These are phyloP conservation scores for Colletotrichum tofieldiae DNA, from an alignment of 2,329 filamentous ascomycete genomes.

Conservation along the genomic window DNA sequence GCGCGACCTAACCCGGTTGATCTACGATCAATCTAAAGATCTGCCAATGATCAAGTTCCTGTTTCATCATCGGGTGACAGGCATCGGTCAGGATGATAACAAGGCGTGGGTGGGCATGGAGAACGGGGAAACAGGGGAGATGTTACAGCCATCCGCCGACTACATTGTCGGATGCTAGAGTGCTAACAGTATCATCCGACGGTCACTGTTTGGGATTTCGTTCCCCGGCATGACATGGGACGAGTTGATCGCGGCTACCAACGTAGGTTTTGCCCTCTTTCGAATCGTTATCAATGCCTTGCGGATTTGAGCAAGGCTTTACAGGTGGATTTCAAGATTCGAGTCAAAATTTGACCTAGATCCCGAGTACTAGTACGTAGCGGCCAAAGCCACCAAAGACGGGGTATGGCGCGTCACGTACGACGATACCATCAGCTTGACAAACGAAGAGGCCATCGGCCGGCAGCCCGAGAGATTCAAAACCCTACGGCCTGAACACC, in stretches of 20 bases:
- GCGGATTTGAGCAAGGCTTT: not conserved
- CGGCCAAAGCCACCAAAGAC: conserved; percentile 70
- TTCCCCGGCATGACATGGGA: conserved; percentile 74
- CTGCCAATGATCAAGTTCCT: conserved; percentile 54
- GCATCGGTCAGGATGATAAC: conserved; percentile 61
- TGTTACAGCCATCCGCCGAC: conserved; percentile 59
- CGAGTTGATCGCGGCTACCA: conserved; percentile 73
- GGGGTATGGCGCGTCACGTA: conserved; percentile 76
- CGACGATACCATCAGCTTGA: conserved; percentile 69
- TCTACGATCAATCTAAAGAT: conserved; percentile 56
- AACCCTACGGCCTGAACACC: conserved; percentile 70
- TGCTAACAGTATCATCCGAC: conserved; percentile 63
- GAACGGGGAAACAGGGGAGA: conserved; percentile 50
- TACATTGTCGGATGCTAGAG: conserved; percentile 72
- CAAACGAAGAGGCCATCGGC: conserved; percentile 65
- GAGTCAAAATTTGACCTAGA: conserved; percentile 74
- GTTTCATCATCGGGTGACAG: conserved; percentile 64
- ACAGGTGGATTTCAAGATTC: conserved; percentile 62
- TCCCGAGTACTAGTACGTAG: conserved; percentile 73
- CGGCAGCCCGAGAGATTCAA: conserved; percentile 70
- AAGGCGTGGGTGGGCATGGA: conserved; percentile 62
- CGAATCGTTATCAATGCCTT: not conserved
- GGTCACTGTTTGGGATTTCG: conserved; percentile 64
- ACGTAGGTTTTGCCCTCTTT: conserved; percentile 56
- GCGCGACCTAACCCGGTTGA: conserved; percentile 58